Evolutionary conservation across 2,329 filamentous ascomycete species (phyloP), one percentile per base, ranked within the genome.

Genomic region (Celoporthe dispersa): DNA sequence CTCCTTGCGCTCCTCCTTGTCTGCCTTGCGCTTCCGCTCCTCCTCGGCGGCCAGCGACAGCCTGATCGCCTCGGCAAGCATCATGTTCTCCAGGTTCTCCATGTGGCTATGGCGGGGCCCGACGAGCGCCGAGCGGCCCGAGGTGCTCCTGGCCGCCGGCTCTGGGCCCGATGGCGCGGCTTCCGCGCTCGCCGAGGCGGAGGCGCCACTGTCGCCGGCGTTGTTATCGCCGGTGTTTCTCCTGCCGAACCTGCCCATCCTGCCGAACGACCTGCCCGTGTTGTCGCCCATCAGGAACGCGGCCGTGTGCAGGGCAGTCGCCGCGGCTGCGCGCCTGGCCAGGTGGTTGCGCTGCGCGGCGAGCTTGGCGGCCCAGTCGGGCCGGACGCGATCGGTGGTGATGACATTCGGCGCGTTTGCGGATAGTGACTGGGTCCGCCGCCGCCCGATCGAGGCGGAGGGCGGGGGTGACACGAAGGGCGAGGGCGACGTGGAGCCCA

Each of bases 31-130:
- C 74, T 94, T 92, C n/a, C 95, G 88, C 57, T 98, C 95, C 76
- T 98, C 95, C 78, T 99, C 96, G 1, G 93, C 91, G 0, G 92
- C 94, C n/a, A 99, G 84, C 63, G 94, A 97, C 39, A 97, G 80
- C 53, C 96, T 87, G 63, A 99, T 97, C 0, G 96, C 96, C 79
- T 99, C 96, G 86, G 96, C 94, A 85, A 98, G 94, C 96, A 99
- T 99, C 84, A 99, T 92, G 64, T 97, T 95, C 78, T 99, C 96
- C 0, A 98, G 86, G 75, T 98, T 94, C 31, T 97, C 93, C 77
- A 97, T 89, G 39, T 93, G 86, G 68, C 78, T 79, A 61, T 85
- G 71, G 37, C 71, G 59, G 69, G 75, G 70, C 19, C 74, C 66
- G 59, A 73, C 39, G 22, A 73, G 68, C 2, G 71, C 37, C 6